Percentiles rank a stretch among this genome's conserved stretches.
Conservation (phyloP, 192 early-diverging fungal species). For the Mortierella hygrophila region DNA sequence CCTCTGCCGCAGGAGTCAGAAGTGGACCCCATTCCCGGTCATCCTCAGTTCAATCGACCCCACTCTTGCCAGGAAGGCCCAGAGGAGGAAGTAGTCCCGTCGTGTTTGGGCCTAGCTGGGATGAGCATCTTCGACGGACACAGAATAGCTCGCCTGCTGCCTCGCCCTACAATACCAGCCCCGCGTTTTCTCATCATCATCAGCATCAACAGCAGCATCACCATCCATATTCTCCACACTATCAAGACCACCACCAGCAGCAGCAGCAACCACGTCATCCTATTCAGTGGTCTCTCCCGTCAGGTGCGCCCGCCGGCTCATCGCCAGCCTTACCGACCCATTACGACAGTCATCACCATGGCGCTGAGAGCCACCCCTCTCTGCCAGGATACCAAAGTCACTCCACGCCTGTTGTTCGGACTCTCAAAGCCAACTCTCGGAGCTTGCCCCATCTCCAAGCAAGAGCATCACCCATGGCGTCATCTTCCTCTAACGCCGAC, state of each 20-base stretch:
- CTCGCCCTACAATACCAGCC: background rate
- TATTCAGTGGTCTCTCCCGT: conserved; percentile 19
- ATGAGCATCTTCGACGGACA: conserved; percentile 20
- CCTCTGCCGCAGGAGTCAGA: background rate
- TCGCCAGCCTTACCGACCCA: background rate
- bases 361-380: conserved; percentile 7
- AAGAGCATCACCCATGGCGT: conserved; percentile 8
- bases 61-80: conserved; percentile 23
- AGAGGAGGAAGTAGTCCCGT: conserved; percentile 43
- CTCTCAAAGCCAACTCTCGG: conserved; percentile 46
- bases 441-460: conserved; percentile 48
- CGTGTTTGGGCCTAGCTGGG: conserved; percentile 31
- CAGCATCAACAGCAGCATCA: conserved; percentile 27
- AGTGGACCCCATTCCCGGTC: conserved; percentile 20
- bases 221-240: background rate
- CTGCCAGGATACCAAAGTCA: background rate
- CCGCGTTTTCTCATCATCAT: conserved; percentile 10
- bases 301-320: conserved; percentile 9
- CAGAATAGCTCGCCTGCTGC: conserved; percentile 16
- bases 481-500: conserved; percentile 1
- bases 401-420: conserved; percentile 7
- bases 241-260: background rate
- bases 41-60: conserved; percentile 40
- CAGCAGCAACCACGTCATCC: conserved; percentile 13
- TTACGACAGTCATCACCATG: background rate